Evolutionary conservation across 306 rosid genomes (phyloP), one percentile per base, ranked within the genome.

Genomic region (Inga leiocalycina): DNA sequence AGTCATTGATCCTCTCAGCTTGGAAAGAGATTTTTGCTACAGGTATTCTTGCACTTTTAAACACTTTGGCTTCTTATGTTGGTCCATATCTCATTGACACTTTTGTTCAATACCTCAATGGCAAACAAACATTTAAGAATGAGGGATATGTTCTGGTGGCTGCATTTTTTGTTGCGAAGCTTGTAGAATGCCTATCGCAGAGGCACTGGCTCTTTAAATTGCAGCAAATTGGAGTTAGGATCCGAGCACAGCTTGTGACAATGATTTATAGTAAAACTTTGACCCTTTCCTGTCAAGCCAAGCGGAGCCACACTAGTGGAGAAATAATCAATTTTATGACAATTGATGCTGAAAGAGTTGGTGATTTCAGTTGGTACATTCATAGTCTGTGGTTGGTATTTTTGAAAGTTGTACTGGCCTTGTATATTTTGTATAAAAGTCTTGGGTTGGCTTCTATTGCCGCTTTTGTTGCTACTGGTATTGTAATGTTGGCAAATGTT

Each of bases 291-390:
- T 71, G 86, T 78, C 85, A 83, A 54, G 84, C 92, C 45, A 87
- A 69, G 83, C 87, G 85, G 24, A 79, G 83, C 12, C 78, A 83
- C 51, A 85, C 89, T 48, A 78, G 83, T 79, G 94, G 91, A 4
- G 91, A 91, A 74, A 88, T 88, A 75, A 77, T 88, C 78, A 90
- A 87, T 78, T 77, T 88, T 71, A 80, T 91, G 86, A 78, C 88
- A 1, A 84, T 91, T 73, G 94, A 89, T 66, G 94, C 91, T 5
- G 89, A 85, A 65, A 84, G 91, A 80, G 24, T 91, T 13, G 92
- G 82, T 4, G 24, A 22, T 12, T 91, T 84, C 82, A 57, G 79
- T 67, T 77, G 86, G 86, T 84, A 77, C 35, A 24, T 87, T 68
- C 91, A 87, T 19, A 89, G 86, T 61, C 43, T 80, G 12, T 91